These are phyloP conservation scores for Microascus cirrosus DNA, from an alignment of 2,329 filamentous ascomycete genomes.

Conservation along the genomic window DNA sequence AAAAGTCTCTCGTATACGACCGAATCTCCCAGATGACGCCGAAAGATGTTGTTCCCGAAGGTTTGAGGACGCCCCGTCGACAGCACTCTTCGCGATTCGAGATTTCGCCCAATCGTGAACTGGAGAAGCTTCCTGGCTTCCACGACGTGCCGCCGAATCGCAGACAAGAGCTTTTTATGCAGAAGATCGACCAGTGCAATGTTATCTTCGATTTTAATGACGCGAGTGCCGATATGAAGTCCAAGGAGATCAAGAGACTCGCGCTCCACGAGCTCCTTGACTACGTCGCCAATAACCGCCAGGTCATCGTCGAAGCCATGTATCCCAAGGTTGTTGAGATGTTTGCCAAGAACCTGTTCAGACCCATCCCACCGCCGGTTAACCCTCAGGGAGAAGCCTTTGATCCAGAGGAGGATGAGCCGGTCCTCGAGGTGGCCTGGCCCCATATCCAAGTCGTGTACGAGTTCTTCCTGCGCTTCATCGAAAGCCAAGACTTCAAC, in stretches of 20 bases:
- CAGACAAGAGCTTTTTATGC: constrained; percentile 95
- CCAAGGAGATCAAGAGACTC: constrained; percentile 96
- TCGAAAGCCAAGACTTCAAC: constrained; percentile 99
- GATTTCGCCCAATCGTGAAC: constrained; percentile 89
- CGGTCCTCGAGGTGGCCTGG: constrained; percentile 96
- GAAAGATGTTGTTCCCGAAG: constrained; percentile 84
- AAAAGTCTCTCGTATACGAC: constrained; percentile 83
- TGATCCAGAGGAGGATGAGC: constrained; percentile 96
- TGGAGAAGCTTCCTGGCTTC: constrained; percentile 95
- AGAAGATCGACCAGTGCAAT: constrained; percentile 99
- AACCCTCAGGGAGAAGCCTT: constrained; percentile 98
- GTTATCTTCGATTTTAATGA: constrained; percentile 99
- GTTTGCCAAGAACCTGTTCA: constrained; percentile 98
- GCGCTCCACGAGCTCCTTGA: constrained; percentile 93
- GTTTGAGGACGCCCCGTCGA: constrained; percentile 86
- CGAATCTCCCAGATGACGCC: constrained; percentile 86
- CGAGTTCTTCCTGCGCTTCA: constrained; percentile 97
- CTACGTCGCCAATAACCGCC: constrained; percentile 96
- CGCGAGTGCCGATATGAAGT: constrained; percentile 96
- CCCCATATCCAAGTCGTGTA: constrained; percentile 99
- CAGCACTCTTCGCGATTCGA: constrained; percentile 98
- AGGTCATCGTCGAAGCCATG: constrained; percentile 98
- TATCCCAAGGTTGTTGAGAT: constrained; percentile 97
- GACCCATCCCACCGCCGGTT: constrained; percentile 91
- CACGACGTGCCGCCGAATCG: constrained; percentile 94